Base-by-base conservation (phyloP, 2,329 filamentous ascomycete species). In the Trichoderma sp. region DNA sequence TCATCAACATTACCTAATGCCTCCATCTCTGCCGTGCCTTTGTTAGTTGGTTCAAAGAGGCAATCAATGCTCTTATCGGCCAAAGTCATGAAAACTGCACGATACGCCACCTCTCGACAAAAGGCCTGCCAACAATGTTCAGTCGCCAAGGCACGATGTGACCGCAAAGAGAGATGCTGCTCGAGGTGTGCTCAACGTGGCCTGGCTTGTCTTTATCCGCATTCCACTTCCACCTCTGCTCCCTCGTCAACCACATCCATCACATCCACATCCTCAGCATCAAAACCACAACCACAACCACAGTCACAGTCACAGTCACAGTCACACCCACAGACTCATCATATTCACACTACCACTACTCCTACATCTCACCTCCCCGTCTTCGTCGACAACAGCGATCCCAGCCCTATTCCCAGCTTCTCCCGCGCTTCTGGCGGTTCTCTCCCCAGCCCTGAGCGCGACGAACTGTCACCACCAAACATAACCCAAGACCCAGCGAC, bases 51-150 rank as follows among this genome's bases (percentile, higher is more conserved):
- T 35, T n/a, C 41, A 18, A 45, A 45, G 18, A 45, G 41, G 41
- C 41, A 45, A 45, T 45, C 41, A 45, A 21, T 33, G 18, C 33
- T 63, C 60, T 33, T 33, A 14, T 21, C 50, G 21, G 21, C 50
- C 50, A 56, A 35, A 35, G 60, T 31, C 53, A 73, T 73, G 71
- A 73, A 33, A 31, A 56, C 60, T 4, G 21, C 71, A 16, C 63
- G 71, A 18, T 73, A 73, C 60, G 38, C 71, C 41, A 73, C 60
- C 14, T 73, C 71, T 38, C 71, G 71, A 33, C 71, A 73, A 16
- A 73, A 73, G 31, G 71, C 60, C 11, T 73, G 71, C n/a, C 71
- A 73, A 11, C 60, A 73, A 12, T 73, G 71, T 18, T 65, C 71
- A 27, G 45, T 29, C 11, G 71, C 71, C 60, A 73, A 73, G n/a